These are phyloP conservation scores for Tilletia indica DNA, from an alignment of 1,284 basidiomycete genomes.

Conservation along the genomic window DNA sequence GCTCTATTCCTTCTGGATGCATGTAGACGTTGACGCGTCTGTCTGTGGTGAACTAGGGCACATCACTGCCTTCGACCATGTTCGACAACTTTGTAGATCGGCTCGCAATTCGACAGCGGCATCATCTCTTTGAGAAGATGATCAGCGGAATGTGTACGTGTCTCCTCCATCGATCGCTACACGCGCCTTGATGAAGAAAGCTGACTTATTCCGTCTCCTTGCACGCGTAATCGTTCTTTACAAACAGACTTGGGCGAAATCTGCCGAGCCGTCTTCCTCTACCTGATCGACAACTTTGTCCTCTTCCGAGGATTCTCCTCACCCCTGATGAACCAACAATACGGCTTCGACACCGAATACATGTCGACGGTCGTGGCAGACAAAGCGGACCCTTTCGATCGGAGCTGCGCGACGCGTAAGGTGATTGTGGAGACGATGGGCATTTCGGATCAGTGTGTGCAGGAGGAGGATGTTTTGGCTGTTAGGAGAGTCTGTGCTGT, in stretches of 20 bases:
- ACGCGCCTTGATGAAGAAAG: too few relatives aligned
- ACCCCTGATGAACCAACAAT: constrained; percentile 74
- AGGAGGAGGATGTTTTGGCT: constrained; percentile 64
- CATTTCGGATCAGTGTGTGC: constrained; percentile 60
- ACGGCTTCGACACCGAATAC: constrained; percentile 87
- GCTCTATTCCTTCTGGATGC: too few relatives aligned
- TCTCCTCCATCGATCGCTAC: too few relatives aligned
- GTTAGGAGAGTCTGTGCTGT: constrained; percentile 76
- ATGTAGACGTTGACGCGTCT: background rate
- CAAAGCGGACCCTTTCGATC: constrained; percentile 27
- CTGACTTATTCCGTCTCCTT: too few relatives aligned
- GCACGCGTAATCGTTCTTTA: background rate
- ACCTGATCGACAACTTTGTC: constrained; percentile 72
- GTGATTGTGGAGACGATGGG: constrained; percentile 69
- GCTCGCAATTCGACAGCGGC: constrained; percentile 86
- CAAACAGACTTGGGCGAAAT: constrained; percentile 79
- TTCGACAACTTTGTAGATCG: constrained; percentile 92
- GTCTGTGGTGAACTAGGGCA: constrained; percentile 61
- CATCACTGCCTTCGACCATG: constrained; percentile 83
- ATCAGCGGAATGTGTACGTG: constrained; percentile 86
- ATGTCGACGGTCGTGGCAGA: constrained; percentile 78
- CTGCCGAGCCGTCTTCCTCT: constrained; percentile 77
- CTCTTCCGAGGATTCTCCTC: constrained; percentile 81
- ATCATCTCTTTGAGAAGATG: constrained; percentile 96
- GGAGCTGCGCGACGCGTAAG: constrained; percentile 51